Evolutionary conservation across 2,329 filamentous ascomycete genomes (phyloP), one percentile per base, ranked within the genome.

Genomic region (Pseudocercospora ulei): DNA sequence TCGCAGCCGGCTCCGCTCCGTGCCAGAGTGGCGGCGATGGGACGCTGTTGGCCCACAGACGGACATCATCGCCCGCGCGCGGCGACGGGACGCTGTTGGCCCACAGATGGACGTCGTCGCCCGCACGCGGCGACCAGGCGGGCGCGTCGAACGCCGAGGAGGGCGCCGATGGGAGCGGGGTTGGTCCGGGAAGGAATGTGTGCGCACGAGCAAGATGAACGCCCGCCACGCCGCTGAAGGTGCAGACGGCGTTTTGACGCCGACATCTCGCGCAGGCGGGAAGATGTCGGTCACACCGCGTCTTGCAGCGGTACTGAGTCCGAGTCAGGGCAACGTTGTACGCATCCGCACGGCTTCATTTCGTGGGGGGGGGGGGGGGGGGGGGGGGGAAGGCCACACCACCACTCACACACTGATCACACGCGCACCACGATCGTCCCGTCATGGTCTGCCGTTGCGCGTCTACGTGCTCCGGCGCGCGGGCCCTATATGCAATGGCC

Each of bases 351-450:
- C n/a, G n/a, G n/a, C n/a, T n/a, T n/a, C n/a, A n/a, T n/a, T n/a
- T n/a, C n/a, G n/a, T n/a, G n/a, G n/a, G n/a, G n/a, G n/a, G n/a
- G n/a, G n/a, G n/a, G n/a, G n/a, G n/a, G n/a, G n/a, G n/a, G n/a
- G n/a, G n/a, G n/a, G n/a, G n/a, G n/a, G n/a, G n/a, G n/a, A n/a
- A n/a, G n/a, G 29, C 29, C 29, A 33, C 29, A 33, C n/a, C n/a
- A n/a, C n/a, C n/a, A n/a, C 29, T 33, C 11, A 33, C 29, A 33
- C 29, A 33, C 22, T 33, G 29, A 33, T 33, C 29, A 13, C 29
- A 33, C 16, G 29, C 29, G n/a, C 22, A 33, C 11, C 19, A 20
- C 19, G 29, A 16, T 20, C 29, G 14, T 19, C 22, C 29, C 9
- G 29, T 18, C 29, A 33, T 33, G 16, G n/a, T 12, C 19, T 33